Percentiles rank a stretch among this genome's conserved stretches.
phyloP scores from a whole-genome alignment of 2,329 filamentous ascomycete species.

The Graphium sp. region DNA sequence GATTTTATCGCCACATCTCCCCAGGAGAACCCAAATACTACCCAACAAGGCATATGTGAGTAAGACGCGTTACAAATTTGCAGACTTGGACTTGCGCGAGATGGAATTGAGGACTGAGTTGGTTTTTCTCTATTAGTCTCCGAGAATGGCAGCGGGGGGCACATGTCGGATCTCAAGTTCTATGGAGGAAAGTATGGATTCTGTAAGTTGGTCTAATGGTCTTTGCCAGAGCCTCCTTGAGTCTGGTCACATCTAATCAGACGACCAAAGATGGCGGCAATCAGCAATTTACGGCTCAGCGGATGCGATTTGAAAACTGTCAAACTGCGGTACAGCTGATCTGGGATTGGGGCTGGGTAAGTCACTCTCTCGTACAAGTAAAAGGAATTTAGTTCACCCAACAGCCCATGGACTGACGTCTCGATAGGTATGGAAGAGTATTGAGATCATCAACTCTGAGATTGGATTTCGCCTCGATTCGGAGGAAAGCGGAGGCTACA shows the following conservation, averaged over 20 bases:
- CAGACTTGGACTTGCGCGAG: no score
- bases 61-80: no score
- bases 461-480: conserved; percentile 4
- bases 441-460: conserved; percentile 5
- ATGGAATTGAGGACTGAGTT: no score
- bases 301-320: conserved; percentile 47
- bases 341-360: conserved; percentile 65
- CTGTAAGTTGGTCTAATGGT: no score
- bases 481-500: neutral
- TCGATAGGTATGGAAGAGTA: conserved; percentile 7
- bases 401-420: no score
- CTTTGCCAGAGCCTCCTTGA: no score
- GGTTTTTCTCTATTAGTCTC: no score
- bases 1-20: conserved; percentile 5
- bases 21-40: conserved; percentile 5
- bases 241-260: no score
- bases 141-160: conserved; percentile 20
- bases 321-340: conserved; percentile 49
- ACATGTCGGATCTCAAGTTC: conserved; percentile 43
- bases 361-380: no score
- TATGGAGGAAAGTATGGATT: no score
- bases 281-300: conserved; percentile 54
- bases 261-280: conserved; percentile 35
- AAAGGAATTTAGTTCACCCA: no score
- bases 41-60: no score